Evolutionary conservation across 225 moss, liverwort and hornwort species (phyloP), one percentile per base, ranked within the genome.

Genomic region (Neckera pumila): DNA sequence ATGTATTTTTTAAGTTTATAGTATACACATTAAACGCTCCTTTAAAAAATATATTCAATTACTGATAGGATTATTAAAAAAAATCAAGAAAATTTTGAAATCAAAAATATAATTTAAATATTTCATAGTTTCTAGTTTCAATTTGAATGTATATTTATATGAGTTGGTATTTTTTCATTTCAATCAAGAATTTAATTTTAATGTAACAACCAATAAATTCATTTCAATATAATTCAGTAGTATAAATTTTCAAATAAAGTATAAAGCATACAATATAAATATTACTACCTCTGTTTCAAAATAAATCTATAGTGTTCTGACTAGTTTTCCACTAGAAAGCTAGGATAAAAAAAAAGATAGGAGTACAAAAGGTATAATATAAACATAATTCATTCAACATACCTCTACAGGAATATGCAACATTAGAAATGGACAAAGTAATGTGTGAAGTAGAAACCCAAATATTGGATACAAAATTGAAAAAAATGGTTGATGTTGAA

Each of bases 401-500:
- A 71, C 3, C 0, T 65, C 5, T 75, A 6, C 1, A 94, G 91
- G 76, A 92, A 6, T 93, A 86, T 87, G 90, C 91, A 74, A 88
- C 61, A 43, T 75, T 91, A 18, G 90, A 93, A 33, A 86, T 89
- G 86, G 75, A 71, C 3, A 93, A 93, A 89, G 65, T 90, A 20
- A 88, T 93, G 87, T 85, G 79, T 9, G 85, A 91, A 84, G 86
- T 85, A 38, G 91, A 94, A 80, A 85, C 33, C 30, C 42, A 76
- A 76, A 86, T 91, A 43, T 84, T 45, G 1, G 0, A 43, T 8
- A 84, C 84, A 36, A 93, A 92, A 75, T 67, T 93, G 73, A 93
- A 89, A 7, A 93, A 90, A 36, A 86, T 89, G 82, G 2, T 66
- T 36, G 71, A 84, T 1, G 53, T 30, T 7, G 92, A 94, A 87